phyloP scores from a whole-genome alignment of 257 asterid species.

The Solanum sejunctum region DNA sequence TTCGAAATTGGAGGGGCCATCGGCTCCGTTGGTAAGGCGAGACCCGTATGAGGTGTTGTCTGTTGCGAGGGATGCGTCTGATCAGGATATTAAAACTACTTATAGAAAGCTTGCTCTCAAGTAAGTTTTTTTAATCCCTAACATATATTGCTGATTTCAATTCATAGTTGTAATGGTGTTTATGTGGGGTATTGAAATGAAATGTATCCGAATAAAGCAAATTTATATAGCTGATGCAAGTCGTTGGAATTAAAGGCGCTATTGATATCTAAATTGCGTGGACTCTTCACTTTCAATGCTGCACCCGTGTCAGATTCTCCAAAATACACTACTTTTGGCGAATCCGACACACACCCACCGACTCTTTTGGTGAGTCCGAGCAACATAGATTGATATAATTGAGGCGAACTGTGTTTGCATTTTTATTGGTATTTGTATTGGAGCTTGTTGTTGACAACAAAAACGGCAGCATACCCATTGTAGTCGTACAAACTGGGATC shows the following conservation, averaged over 20 bases:
- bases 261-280: too few species aligned
- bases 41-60: constrained; percentile 94
- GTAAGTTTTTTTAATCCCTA: constrained; percentile 22
- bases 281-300: too few species aligned
- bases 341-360: too few species aligned
- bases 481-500: too few species aligned
- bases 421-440: neutral
- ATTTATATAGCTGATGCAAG: neutral
- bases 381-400: neutral
- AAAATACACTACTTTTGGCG: too few species aligned
- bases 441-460: neutral
- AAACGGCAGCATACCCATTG: too few species aligned
- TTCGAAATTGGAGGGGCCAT: constrained; percentile 64
- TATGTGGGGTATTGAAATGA: neutral
- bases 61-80: constrained; percentile 80
- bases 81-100: constrained; percentile 95
- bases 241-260: neutral
- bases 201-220: neutral
- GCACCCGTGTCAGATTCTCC: too few species aligned
- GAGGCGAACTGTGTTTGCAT: neutral
- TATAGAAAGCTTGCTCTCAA: constrained; percentile 96
- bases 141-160: neutral
- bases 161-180: neutral
- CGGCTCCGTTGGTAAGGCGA: constrained; percentile 61
- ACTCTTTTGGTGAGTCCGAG: too few species aligned